Conservation (phyloP, 2,329 filamentous ascomycete species). For the Colletotrichum sublineola region DNA sequence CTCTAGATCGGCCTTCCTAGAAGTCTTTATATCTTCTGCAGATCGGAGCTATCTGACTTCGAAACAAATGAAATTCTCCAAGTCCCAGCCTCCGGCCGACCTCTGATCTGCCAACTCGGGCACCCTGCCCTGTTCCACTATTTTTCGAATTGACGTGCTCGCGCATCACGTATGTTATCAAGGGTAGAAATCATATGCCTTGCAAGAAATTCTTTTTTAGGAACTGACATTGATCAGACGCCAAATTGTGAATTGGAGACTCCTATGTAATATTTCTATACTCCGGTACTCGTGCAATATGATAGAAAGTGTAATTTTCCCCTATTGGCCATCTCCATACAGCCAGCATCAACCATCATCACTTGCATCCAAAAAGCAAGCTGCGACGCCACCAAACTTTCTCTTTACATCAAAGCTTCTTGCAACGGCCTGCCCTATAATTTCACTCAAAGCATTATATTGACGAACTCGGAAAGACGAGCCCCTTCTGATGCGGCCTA, state of each 20-base stretch:
- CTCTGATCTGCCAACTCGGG: too few species aligned
- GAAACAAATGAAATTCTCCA: too few species aligned
- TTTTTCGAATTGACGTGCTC: neutral
- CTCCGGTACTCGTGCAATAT: too few species aligned
- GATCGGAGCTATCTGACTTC: too few species aligned
- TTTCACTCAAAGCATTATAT: neutral
- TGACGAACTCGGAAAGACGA: neutral
- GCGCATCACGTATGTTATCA: too few species aligned
- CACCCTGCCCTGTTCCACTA: too few species aligned
- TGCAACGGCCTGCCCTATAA: neutral
- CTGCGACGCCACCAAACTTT: neutral
- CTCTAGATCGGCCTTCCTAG: too few species aligned
- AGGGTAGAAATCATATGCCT: neutral
- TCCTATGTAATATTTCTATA: neutral
- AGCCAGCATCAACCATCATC: neutral
- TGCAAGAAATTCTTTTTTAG: rapidly evolving
- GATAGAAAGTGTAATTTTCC: neutral
- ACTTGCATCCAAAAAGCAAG: neutral
- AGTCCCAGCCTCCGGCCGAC: too few species aligned
- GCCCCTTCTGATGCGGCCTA: neutral
- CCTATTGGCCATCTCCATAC: neutral
- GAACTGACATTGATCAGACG: neutral
- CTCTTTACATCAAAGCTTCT: neutral
- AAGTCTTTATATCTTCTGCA: too few species aligned
- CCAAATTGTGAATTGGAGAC: neutral